phyloP scores from a whole-genome alignment of 2,329 filamentous ascomycete genomes.

The Bretziella fagacearum region DNA sequence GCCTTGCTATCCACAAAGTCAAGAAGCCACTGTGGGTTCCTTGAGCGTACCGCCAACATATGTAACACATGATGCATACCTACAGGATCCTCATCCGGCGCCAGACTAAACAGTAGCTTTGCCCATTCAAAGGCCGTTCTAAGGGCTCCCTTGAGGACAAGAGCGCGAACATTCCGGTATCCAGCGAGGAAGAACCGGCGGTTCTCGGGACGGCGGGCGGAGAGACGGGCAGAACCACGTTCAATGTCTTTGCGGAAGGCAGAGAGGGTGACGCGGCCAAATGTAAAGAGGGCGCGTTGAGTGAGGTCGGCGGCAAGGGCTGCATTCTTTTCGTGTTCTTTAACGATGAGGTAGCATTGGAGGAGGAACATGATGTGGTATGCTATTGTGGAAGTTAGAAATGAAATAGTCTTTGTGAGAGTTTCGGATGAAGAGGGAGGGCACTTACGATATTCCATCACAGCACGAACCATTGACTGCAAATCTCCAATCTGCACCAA shows the following conservation, averaged over 20 bases:
- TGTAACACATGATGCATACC: constrained; percentile 67
- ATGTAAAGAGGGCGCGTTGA: constrained; percentile 80
- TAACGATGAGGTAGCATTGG: constrained; percentile 81
- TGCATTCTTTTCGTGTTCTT: constrained; percentile 68
- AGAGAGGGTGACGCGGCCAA: constrained; percentile 75
- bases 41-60: constrained; percentile 64
- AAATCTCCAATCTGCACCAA: constrained; percentile 66
- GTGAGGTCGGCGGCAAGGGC: constrained; percentile 72
- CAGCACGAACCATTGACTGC: constrained; percentile 66
- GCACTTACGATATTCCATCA: constrained; percentile 31
- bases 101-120: constrained; percentile 62
- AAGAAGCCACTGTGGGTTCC: constrained; percentile 60
- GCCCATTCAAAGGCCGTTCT: constrained; percentile 88
- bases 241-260: constrained; percentile 62
- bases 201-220: constrained; percentile 72
- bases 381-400: constrained; percentile 29
- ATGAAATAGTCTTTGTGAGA: constrained; percentile 37
- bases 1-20: constrained; percentile 39
- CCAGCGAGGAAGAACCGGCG: constrained; percentile 82
- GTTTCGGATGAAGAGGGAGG: no score
- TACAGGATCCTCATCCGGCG: constrained; percentile 59
- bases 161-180: constrained; percentile 72
- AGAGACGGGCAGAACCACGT: constrained; percentile 61
- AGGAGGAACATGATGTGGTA: constrained; percentile 92
- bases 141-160: constrained; percentile 84